phyloP scores from a whole-genome alignment of 2,329 filamentous ascomycete species.

The Colletotrichum incanum region DNA sequence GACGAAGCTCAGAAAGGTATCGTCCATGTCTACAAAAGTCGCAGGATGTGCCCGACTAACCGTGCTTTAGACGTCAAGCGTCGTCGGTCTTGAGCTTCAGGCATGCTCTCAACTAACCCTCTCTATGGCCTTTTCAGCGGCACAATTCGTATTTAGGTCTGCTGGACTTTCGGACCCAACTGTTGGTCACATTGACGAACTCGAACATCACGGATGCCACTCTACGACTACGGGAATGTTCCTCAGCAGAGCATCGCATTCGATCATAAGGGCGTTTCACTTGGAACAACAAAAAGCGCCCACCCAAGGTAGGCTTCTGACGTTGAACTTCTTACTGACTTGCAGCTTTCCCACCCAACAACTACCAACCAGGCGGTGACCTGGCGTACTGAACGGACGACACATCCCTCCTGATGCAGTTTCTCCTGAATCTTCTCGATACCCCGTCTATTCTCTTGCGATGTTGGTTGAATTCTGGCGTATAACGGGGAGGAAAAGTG shows the following conservation, averaged over 20 bases:
- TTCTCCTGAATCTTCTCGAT: conserved; percentile 32
- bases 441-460: conserved; percentile 37
- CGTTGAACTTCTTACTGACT: conserved; percentile 35
- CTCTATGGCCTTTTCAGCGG: conserved; percentile 4
- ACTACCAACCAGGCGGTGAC: conserved; percentile 5
- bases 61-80: conserved; percentile 47
- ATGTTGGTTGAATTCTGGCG: conserved; percentile 41
- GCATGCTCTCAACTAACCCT: conserved; percentile 34
- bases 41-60: conserved; percentile 29
- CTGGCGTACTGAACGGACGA: conserved; percentile 16
- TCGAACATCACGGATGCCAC: not conserved
- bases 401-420: conserved; percentile 5
- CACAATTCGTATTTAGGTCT: conserved; percentile 22
- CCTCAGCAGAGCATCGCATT: not conserved
- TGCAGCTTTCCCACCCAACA: conserved; percentile 23
- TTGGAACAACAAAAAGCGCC: not conserved
- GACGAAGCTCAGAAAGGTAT: conserved; percentile 46
- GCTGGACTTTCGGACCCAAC: not conserved
- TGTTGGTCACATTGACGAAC: not conserved
- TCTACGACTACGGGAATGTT: not conserved
- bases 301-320: conserved; percentile 37
- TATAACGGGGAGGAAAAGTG: conserved; percentile 25
- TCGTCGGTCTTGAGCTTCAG: conserved; percentile 45
- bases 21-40: conserved; percentile 1
- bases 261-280: not conserved